Evolutionary conservation across 768 basidiomycete species (phyloP).

Genomic region (Pulveroboletus sp.): DNA sequence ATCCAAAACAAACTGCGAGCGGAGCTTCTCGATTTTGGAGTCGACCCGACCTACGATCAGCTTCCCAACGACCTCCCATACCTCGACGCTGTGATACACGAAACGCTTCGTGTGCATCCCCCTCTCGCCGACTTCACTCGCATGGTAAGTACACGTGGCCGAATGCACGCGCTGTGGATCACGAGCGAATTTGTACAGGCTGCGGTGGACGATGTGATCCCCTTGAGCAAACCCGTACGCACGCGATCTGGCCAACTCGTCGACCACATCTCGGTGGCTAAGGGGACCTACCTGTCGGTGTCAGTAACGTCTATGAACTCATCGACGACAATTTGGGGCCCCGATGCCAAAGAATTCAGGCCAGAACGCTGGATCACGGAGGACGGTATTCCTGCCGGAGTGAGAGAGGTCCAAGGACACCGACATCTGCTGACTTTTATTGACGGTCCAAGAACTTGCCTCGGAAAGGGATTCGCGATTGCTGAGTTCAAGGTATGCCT

Average conservation of each 20-base stretch:
- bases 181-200: conserved; percentile 34
- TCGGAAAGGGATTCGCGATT: no score
- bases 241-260: conserved; percentile 39
- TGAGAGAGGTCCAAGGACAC: no score
- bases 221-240: conserved; percentile 47
- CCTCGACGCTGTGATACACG: conserved; percentile 50
- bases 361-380: conserved; percentile 61
- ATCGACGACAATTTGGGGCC: conserved; percentile 57
- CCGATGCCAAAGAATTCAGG: conserved; percentile 51
- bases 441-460: no score
- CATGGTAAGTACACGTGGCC: conserved; percentile 1
- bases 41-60: conserved; percentile 54
- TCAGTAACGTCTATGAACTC: conserved; percentile 47
- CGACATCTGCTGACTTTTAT: no score
- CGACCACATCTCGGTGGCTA: conserved; percentile 41
- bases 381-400: conserved; percentile 17
- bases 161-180: not conserved
- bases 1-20: conserved; percentile 47
- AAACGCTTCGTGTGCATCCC: conserved; percentile 44
- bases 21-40: conserved; percentile 43
- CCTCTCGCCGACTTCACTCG: conserved; percentile 28
- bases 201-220: conserved; percentile 52
- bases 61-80: conserved; percentile 48
- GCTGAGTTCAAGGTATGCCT: no score
- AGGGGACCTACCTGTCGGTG: conserved; percentile 43